Conservation (phyloP, 495 filamentous ascomycete species). For the Cercophora scortea region DNA sequence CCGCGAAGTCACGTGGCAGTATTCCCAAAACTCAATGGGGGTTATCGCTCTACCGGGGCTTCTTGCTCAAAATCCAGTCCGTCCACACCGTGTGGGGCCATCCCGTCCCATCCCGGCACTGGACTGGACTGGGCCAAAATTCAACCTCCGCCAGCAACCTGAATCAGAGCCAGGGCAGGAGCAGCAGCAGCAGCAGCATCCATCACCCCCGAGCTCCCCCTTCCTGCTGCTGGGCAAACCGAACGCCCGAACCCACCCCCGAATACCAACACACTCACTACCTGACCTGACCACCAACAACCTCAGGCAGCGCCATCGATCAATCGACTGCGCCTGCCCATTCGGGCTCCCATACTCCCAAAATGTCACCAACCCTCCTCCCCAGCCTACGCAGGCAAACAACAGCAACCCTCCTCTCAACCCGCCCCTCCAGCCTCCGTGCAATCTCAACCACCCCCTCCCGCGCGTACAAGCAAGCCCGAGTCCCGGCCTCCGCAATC, state of each 20-base stretch:
- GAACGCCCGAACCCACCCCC: no score
- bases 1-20: constrained; percentile 19
- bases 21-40: not conserved
- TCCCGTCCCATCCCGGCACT: no score
- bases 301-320: not conserved
- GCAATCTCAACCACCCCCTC: constrained; percentile 18
- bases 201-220: no score
- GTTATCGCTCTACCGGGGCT: not conserved
- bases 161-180: no score
- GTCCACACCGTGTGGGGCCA: no score
- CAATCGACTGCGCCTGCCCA: no score
- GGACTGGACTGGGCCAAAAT: no score
- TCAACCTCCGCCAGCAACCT: no score
- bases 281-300: not conserved
- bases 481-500: constrained; percentile 17
- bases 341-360: not conserved
- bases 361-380: not conserved
- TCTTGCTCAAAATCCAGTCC: not conserved
- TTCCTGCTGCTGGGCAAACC: no score
- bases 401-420: not conserved
- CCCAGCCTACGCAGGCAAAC: not conserved
- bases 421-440: not conserved
- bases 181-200: no score
- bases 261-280: no score
- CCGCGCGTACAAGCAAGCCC: constrained; percentile 15